These are phyloP conservation scores for Chloris gayana DNA, from an alignment of 176 grass and related monocot species.

Conservation along the genomic window DNA sequence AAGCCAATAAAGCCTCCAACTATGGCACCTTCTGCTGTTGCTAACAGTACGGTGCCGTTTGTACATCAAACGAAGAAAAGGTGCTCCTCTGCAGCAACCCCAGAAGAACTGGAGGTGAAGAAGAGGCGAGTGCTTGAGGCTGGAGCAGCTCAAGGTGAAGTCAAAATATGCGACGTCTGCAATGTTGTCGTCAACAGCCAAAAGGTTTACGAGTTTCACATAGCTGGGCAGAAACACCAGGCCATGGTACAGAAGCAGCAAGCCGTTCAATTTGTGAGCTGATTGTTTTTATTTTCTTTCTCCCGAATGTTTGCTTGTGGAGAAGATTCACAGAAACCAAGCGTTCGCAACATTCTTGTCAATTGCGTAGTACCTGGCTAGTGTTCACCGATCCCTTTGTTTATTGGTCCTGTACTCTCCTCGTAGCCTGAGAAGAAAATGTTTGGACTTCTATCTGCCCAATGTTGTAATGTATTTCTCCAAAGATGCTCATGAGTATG, in stretches of 20 bases:
- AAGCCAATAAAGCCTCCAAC: slow-evolving; percentile 48
- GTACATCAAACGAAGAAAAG: slow-evolving; percentile 50
- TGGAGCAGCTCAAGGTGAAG: slow-evolving; percentile 53
- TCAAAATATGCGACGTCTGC: slow-evolving; percentile 65
- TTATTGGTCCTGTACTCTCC: slow-evolving; percentile 3
- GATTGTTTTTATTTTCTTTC: not conserved
- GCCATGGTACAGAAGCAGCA: slow-evolving; percentile 59
- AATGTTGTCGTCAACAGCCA: slow-evolving; percentile 77
- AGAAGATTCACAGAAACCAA: slow-evolving; percentile 8
- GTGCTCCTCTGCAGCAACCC: slow-evolving; percentile 24
- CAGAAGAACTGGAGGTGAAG: slow-evolving; percentile 64
- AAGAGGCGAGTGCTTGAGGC: slow-evolving; percentile 65
- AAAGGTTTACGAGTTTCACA: slow-evolving; percentile 70
- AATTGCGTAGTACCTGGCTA: not conserved
- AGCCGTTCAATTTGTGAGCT: slow-evolving; percentile 16
- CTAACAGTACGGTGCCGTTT: slow-evolving; percentile 16
- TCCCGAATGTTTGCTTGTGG: not conserved
- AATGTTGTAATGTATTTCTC: slow-evolving; percentile 5
- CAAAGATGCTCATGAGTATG: not conserved
- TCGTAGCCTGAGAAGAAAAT: slow-evolving; percentile 3
- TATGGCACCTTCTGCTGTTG: slow-evolving; percentile 3
- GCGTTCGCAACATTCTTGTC: not conserved
- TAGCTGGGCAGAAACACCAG: slow-evolving; percentile 74
- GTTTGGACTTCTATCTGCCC: not conserved
- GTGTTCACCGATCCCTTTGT: not conserved